Conservation (phyloP, 257 asterid genomes). For the Asclepias syriaca region DNA sequence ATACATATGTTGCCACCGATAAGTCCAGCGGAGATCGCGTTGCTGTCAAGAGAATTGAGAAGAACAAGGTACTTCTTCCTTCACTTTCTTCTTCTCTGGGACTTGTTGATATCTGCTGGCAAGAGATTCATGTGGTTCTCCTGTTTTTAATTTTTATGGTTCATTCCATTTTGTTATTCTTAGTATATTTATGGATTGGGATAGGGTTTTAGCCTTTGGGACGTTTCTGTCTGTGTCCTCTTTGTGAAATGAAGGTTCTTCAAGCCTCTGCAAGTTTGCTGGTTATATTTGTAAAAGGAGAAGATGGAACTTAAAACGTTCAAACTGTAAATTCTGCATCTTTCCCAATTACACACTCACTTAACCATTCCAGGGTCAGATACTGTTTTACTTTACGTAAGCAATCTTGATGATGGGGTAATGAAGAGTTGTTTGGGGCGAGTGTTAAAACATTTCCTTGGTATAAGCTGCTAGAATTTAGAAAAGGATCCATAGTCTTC, state of each 20-base stretch:
- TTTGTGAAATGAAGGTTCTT: not conserved
- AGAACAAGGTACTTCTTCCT: constrained; percentile 64
- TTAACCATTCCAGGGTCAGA: not conserved
- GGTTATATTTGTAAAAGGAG: constrained; percentile 14
- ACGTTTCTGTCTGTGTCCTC: not conserved
- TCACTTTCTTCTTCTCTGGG: not conserved
- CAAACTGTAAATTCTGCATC: not conserved
- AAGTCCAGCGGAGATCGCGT: constrained; percentile 91
- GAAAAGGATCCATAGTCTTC: not conserved
- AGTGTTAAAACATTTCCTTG: not conserved
- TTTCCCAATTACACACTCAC: not conserved
- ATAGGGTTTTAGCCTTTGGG: constrained; percentile 1
- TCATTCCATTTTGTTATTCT: not conserved
- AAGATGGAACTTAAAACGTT: not conserved
- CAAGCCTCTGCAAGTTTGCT: not conserved
- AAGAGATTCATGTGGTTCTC: constrained; percentile 6
- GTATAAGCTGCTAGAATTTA: not conserved
- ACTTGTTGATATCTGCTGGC: not conserved
- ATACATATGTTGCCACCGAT: constrained; percentile 87
- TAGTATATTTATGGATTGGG: not conserved
- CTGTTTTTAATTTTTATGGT: not conserved
- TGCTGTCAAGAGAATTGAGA: constrained; percentile 94
- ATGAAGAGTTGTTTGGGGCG: not conserved
- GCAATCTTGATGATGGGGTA: not conserved
- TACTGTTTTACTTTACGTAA: not conserved